Evolutionary conservation across 2,329 filamentous ascomycete species (phyloP).

Genomic region (Gyromitra esculenta): DNA sequence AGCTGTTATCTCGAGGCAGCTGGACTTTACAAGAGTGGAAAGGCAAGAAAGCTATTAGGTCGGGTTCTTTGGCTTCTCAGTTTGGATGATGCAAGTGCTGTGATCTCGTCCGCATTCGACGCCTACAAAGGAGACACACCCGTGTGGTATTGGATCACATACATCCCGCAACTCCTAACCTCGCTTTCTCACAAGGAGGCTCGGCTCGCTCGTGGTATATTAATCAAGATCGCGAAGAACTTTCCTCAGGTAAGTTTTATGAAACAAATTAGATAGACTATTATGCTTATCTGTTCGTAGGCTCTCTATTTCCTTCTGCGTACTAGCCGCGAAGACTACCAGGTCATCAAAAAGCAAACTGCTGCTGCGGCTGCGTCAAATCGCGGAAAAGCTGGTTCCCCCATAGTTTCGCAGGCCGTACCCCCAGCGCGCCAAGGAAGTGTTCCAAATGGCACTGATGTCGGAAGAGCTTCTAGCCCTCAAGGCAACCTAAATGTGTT

Average conservation of each 20-base stretch:
- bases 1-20: constrained; percentile 97
- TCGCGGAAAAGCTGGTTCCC: constrained; percentile 63
- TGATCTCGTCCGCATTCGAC: constrained; percentile 85
- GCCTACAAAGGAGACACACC: constrained; percentile 97
- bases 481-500: constrained; percentile 47
- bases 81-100: constrained; percentile 86
- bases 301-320: constrained; percentile 94
- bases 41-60: constrained; percentile 91
- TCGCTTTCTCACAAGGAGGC: constrained; percentile 93
- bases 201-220: constrained; percentile 81
- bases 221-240: constrained; percentile 92
- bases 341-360: constrained; percentile 87
- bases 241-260: constrained; percentile 75
- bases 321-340: constrained; percentile 93
- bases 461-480: constrained; percentile 56
- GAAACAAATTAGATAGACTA: not conserved
- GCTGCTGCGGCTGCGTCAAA: constrained; percentile 71
- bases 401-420: constrained; percentile 58
- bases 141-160: constrained; percentile 99
- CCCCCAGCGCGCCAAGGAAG: constrained; percentile 55
- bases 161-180: constrained; percentile 93
- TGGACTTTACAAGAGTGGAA: constrained; percentile 95
- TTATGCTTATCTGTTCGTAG: constrained; percentile 62
- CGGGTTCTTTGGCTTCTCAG: constrained; percentile 95
- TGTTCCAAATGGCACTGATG: constrained; percentile 55